Evolutionary conservation across 164 flowering plant genomes (phyloP).

Genomic region (Chimonanthus salicifolius): DNA sequence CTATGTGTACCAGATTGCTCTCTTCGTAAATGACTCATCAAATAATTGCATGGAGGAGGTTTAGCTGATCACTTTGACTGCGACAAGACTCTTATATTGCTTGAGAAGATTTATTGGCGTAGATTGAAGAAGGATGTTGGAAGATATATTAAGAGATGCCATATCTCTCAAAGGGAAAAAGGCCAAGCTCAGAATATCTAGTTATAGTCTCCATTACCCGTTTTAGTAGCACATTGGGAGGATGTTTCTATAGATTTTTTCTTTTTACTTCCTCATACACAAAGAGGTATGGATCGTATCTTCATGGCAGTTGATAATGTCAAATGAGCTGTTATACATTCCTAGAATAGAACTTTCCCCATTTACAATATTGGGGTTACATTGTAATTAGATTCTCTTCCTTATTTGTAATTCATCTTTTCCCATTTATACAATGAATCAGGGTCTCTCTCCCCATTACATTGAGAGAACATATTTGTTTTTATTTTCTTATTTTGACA

Average conservation of each 20-base stretch:
- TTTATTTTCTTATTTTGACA: too few species aligned
- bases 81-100: background rate
- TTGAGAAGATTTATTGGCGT: slow-evolving; percentile 3
- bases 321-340: too few species aligned
- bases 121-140: background rate
- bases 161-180: background rate
- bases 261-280: background rate
- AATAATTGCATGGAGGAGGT: background rate
- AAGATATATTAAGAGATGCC: background rate
- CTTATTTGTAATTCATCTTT: too few species aligned
- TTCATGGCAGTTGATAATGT: background rate
- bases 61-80: background rate
- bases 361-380: too few species aligned
- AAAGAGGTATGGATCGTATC: background rate
- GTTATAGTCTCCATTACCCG: background rate
- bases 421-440: too few species aligned
- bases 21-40: background rate
- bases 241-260: background rate
- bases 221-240: background rate
- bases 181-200: background rate
- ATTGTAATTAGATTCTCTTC: too few species aligned
- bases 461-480: too few species aligned
- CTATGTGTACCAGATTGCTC: slow-evolving; percentile 2
- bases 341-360: too few species aligned
- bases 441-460: too few species aligned